Percentiles rank a stretch among this genome's conserved stretches.
phyloP scores from a whole-genome alignment of 139 green algal genomes.

The Coelastrella sp. region DNA sequence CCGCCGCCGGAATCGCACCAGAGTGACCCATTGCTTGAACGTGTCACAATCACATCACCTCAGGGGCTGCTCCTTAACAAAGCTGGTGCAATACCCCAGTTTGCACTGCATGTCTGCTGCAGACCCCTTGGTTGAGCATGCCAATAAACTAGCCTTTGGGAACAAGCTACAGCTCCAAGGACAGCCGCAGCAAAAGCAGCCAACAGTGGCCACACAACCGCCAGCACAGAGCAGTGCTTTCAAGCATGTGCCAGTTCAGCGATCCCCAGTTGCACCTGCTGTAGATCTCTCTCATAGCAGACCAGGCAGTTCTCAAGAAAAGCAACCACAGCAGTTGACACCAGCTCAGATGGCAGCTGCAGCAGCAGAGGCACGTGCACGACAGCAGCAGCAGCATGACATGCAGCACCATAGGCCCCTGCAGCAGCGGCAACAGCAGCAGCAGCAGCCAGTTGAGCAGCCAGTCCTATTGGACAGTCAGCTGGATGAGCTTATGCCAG shows the following conservation, averaged over 20 bases:
- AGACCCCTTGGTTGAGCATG: constrained; percentile 15
- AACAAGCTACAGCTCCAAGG: no score
- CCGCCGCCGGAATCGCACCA: no score
- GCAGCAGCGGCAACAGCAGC: not conserved
- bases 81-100: not conserved
- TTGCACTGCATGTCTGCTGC: not conserved
- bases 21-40: no score
- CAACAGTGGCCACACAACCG: not conserved
- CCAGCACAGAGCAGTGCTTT: not conserved
- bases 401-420: not conserved
- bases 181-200: not conserved
- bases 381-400: not conserved
- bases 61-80: no score
- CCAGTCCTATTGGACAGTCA: not conserved
- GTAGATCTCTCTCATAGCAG: not conserved
- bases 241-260: not conserved
- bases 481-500: not conserved
- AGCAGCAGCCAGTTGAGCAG: not conserved
- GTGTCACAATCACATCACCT: no score
- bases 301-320: not conserved
- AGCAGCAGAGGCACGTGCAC: constrained; percentile 14
- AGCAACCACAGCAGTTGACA: not conserved
- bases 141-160: not conserved
- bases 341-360: constrained; percentile 24
- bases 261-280: not conserved